These are phyloP conservation scores for Filosporella fistucella DNA, from an alignment of 495 filamentous ascomycete genomes.

Conservation along the genomic window DNA sequence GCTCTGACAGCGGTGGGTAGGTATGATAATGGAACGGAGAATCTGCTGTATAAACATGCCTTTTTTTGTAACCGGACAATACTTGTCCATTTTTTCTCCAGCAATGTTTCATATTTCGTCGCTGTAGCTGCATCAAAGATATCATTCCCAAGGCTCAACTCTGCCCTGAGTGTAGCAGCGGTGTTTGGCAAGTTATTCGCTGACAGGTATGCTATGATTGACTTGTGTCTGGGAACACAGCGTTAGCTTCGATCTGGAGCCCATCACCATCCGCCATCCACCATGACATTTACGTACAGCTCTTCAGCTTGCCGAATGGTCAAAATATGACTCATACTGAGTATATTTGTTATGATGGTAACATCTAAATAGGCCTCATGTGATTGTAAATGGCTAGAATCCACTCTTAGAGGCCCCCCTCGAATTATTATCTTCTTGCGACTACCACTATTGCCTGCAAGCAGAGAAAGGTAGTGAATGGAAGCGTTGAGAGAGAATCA, in stretches of 20 bases:
- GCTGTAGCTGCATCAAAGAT: slow-evolving; percentile 69
- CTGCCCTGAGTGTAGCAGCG: slow-evolving; percentile 60
- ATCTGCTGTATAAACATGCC: slow-evolving; percentile 37
- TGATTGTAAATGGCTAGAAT: too few relatives aligned
- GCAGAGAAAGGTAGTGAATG: too few relatives aligned
- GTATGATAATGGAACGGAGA: slow-evolving; percentile 1
- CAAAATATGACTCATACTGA: slow-evolving; percentile 70
- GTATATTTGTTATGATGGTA: too few relatives aligned
- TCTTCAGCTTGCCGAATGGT: slow-evolving; percentile 80
- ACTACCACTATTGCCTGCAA: too few relatives aligned
- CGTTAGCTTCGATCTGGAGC: background rate
- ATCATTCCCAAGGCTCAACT: slow-evolving; percentile 56
- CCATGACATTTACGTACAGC: too few relatives aligned
- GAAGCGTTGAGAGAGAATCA: too few relatives aligned
- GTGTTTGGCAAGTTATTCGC: slow-evolving; percentile 63
- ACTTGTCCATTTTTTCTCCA: slow-evolving; percentile 97
- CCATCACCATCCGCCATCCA: too few relatives aligned
- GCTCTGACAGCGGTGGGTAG: too few relatives aligned
- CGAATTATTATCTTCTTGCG: too few relatives aligned
- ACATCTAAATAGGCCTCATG: too few relatives aligned
- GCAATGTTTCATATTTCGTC: slow-evolving; percentile 83
- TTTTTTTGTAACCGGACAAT: slow-evolving; percentile 89
- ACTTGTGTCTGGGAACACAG: slow-evolving; percentile 73
- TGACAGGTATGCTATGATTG: slow-evolving; percentile 81
- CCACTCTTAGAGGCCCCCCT: too few relatives aligned